Percentiles rank a stretch among this genome's conserved stretches.
These are phyloP conservation scores for Rutstroemia sp. DNA, from an alignment of 2,329 filamentous ascomycete species.

Conservation along the genomic window DNA sequence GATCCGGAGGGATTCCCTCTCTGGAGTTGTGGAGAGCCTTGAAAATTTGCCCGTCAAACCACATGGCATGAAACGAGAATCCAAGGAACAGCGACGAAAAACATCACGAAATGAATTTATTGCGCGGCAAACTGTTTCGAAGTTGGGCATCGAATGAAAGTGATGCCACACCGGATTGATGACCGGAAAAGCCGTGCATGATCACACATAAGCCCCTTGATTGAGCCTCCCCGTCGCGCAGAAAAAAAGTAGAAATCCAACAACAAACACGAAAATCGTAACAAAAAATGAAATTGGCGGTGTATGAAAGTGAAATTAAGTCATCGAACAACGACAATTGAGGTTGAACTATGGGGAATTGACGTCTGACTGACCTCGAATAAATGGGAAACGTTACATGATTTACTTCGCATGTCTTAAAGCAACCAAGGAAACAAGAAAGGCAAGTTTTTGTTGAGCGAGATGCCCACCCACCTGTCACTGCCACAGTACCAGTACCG, in stretches of 20 bases:
- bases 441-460: no score
- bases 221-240: not conserved
- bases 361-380: not conserved
- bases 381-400: not conserved
- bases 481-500: no score
- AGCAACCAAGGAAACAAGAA: no score
- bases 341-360: not conserved
- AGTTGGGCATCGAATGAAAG: not conserved
- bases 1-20: not conserved
- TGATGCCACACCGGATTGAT: conserved; percentile 1
- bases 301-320: conserved; percentile 1
- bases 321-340: not conserved
- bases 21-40: not conserved
- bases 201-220: not conserved
- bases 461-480: no score
- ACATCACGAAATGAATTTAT: not conserved
- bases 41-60: not conserved
- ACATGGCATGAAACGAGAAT: not conserved
- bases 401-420: no score
- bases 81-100: not conserved
- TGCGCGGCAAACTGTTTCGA: not conserved
- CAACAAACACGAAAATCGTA: not conserved
- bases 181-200: not conserved
- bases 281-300: not conserved
- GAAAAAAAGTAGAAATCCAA: not conserved